Evolutionary conservation across 306 rosid species (phyloP).

Genomic region (Quercus wislizeni): DNA sequence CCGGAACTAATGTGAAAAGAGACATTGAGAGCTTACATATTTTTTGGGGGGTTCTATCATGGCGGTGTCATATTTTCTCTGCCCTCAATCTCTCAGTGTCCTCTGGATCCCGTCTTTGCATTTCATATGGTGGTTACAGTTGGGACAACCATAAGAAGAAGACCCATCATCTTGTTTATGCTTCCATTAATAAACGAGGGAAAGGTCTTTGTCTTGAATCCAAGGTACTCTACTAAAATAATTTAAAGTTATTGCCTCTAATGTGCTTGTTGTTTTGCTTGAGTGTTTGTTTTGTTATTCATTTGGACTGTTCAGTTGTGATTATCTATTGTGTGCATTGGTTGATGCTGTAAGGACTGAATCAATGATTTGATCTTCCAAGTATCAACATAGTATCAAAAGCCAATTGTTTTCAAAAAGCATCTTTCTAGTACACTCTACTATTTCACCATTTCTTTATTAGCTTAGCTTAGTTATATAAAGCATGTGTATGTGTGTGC

Average conservation of each 20-base stretch:
- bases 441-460: not conserved
- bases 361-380: too few relatives aligned
- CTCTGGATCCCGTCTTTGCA: slow-evolving; percentile 6
- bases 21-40: not conserved
- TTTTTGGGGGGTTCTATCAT: not conserved
- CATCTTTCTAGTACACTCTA: too few relatives aligned
- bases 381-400: too few relatives aligned
- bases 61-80: slow-evolving; percentile 22
- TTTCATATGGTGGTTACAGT: not conserved
- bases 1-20: not conserved
- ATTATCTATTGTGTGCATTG: too few relatives aligned
- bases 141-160: not conserved
- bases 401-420: too few relatives aligned
- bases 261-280: not conserved
- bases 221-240: not conserved
- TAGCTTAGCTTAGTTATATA: not conserved
- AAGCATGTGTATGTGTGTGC: too few relatives aligned
- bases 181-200: slow-evolving; percentile 13
- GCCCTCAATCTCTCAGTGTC: slow-evolving; percentile 13
- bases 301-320: not conserved
- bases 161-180: slow-evolving; percentile 17
- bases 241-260: not conserved
- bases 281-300: not conserved
- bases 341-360: too few relatives aligned
- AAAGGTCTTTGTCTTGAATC: slow-evolving; percentile 4